Evolutionary conservation across 169 alveolate species (phyloP).

Genomic region (Cystoisospora suis): DNA sequence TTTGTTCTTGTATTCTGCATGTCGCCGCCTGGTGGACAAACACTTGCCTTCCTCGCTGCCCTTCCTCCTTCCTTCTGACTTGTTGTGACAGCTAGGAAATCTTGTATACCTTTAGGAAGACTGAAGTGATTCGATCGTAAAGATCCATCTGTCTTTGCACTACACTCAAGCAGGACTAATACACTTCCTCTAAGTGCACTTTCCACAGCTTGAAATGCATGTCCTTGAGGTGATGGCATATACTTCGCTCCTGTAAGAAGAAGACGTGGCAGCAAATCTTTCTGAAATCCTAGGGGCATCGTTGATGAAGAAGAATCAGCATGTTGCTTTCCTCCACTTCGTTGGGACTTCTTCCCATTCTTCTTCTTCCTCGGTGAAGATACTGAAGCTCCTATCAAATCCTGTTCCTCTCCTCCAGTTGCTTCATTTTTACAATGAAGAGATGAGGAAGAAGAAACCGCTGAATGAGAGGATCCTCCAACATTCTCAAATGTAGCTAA

Average conservation of each 20-base stretch:
- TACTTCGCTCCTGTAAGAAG: conserved; percentile 52
- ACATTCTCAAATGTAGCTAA: background rate
- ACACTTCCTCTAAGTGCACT: conserved; percentile 40
- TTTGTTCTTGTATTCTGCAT: too few relatives aligned
- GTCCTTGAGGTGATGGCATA: conserved; percentile 15
- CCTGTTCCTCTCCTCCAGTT: too few relatives aligned
- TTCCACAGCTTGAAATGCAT: conserved; percentile 36
- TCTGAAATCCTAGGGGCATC: too few relatives aligned
- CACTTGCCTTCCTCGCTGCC: background rate
- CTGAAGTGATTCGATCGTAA: background rate
- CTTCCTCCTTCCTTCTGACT: background rate
- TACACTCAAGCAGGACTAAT: conserved; percentile 43
- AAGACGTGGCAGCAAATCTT: conserved; percentile 59
- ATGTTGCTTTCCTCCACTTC: too few relatives aligned
- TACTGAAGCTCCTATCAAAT: too few relatives aligned
- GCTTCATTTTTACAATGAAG: too few relatives aligned
- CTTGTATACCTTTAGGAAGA: conserved; percentile 46
- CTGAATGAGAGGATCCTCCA: too few relatives aligned
- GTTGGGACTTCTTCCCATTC: too few relatives aligned
- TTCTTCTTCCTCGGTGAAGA: too few relatives aligned
- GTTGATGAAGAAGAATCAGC: too few relatives aligned
- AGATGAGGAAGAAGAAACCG: too few relatives aligned
- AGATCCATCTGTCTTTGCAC: background rate
- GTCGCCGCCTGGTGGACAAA: too few relatives aligned
- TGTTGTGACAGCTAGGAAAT: conserved; percentile 54